phyloP scores from a whole-genome alignment of 2,329 filamentous ascomycete species.

The Sporothrix euskadiensis region DNA sequence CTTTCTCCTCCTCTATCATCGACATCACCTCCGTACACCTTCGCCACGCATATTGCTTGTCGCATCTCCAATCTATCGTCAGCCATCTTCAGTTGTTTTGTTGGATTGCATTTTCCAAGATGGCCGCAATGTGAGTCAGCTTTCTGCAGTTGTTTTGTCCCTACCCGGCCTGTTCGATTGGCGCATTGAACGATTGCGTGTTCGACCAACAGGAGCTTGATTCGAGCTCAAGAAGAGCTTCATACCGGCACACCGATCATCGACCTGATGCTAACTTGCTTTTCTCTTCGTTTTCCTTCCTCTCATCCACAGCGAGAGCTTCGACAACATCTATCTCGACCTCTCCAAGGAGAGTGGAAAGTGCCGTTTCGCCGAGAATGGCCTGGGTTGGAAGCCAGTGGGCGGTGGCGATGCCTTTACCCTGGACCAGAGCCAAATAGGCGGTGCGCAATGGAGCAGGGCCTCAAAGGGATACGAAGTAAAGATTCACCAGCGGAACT shows the following conservation, averaged over 20 bases:
- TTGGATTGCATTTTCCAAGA: slow-evolving; percentile 18
- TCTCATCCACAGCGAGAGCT: slow-evolving; percentile 70
- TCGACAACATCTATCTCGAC: slow-evolving; percentile 96
- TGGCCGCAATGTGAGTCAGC: slow-evolving; percentile 28
- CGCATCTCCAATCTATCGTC: neutral
- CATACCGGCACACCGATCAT: neutral
- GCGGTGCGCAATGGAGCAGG: slow-evolving; percentile 88
- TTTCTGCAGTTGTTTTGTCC: neutral
- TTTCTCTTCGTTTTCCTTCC: neutral
- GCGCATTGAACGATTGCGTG: neutral
- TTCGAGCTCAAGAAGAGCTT: neutral
- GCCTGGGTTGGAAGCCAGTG: slow-evolving; percentile 91
- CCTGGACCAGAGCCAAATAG: slow-evolving; percentile 82
- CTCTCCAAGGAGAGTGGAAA: slow-evolving; percentile 89
- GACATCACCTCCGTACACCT: neutral
- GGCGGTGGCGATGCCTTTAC: slow-evolving; percentile 91
- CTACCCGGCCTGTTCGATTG: neutral
- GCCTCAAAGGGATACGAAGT: slow-evolving; percentile 91
- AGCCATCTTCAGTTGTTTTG: neutral
- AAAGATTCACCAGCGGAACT: slow-evolving; percentile 82
- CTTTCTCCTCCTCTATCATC: neutral
- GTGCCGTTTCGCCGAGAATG: slow-evolving; percentile 91
- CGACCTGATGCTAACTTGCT: neutral
- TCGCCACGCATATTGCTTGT: neutral
- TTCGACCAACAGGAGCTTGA: neutral